Percentiles rank a stretch among this genome's conserved stretches.
Conservation (phyloP, 768 basidiomycete species). For the Boletus sp. region DNA sequence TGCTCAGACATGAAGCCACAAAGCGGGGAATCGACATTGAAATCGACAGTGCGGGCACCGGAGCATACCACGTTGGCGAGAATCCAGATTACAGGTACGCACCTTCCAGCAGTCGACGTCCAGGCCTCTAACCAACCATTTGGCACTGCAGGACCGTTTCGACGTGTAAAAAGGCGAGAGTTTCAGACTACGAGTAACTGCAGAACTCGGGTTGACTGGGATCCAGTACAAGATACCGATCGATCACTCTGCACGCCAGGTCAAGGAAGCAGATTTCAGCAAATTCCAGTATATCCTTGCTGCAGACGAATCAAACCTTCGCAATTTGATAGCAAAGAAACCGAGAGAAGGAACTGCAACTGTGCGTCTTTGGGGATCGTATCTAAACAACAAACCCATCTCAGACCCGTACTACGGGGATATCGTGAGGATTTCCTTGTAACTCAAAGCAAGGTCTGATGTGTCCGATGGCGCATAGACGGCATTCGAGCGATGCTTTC, state of each 20-base stretch:
- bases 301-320: slow-evolving; percentile 74
- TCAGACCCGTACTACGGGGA: slow-evolving; percentile 85
- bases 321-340: slow-evolving; percentile 51
- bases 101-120: neutral
- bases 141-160: slow-evolving; percentile 52
- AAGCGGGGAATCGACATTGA: slow-evolving; percentile 62
- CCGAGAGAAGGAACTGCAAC: slow-evolving; percentile 56
- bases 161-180: slow-evolving; percentile 64
- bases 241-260: slow-evolving; percentile 62
- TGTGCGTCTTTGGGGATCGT: slow-evolving; percentile 79
- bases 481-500: slow-evolving; percentile 75
- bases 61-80: slow-evolving; percentile 79
- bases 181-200: neutral
- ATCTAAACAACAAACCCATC: slow-evolving; percentile 66
- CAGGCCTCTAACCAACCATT: neutral
- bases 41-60: slow-evolving; percentile 85
- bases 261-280: slow-evolving; percentile 62
- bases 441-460: slow-evolving; percentile 2
- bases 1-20: slow-evolving; percentile 64
- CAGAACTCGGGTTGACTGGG: slow-evolving; percentile 1
- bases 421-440: slow-evolving; percentile 38
- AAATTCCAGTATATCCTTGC: slow-evolving; percentile 83
- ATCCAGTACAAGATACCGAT: slow-evolving; percentile 73
- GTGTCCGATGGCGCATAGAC: slow-evolving; percentile 35
- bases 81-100: slow-evolving; percentile 76